A percentile compares a stretch with the other conserved stretches of the same genome.
Evolutionary conservation across 1,284 basidiomycete species (phyloP).

Genomic region (Ganoderma boninense): DNA sequence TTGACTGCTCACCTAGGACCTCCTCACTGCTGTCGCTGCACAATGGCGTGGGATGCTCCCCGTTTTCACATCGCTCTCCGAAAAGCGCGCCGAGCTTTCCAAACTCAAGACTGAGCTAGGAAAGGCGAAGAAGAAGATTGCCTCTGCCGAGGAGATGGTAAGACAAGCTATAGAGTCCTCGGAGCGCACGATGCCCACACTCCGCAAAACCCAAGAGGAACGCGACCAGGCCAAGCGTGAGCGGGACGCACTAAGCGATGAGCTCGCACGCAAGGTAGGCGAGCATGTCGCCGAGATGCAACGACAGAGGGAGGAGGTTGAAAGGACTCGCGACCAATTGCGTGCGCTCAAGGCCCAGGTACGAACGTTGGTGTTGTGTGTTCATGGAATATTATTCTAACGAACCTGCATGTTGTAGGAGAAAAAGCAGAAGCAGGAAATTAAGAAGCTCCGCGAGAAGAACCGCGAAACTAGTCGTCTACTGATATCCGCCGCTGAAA

Average conservation of each 20-base stretch:
- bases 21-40: constrained; percentile 21
- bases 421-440: constrained; percentile 30
- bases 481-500: not conserved
- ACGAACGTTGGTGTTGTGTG: not conserved
- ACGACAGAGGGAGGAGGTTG: constrained; percentile 16
- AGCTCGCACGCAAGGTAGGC: not conserved
- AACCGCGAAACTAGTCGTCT: constrained; percentile 7
- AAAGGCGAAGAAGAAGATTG: not conserved
- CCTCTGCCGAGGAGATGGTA: constrained; percentile 13
- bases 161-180: constrained; percentile 16
- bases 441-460: constrained; percentile 28
- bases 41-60: constrained; percentile 29
- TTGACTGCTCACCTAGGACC: constrained; percentile 10
- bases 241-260: not conserved
- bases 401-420: constrained; percentile 21
- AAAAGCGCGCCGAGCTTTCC: constrained; percentile 13
- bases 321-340: constrained; percentile 12
- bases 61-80: constrained; percentile 7
- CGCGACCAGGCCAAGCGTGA: constrained; percentile 9
- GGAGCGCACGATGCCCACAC: constrained; percentile 11
- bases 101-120: not conserved
- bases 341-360: constrained; percentile 25
- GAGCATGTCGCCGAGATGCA: constrained; percentile 20
- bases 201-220: constrained; percentile 11
- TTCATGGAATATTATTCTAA: not conserved